Conservation (phyloP, 2,329 filamentous ascomycete genomes). For the Trichoderma sp. region DNA sequence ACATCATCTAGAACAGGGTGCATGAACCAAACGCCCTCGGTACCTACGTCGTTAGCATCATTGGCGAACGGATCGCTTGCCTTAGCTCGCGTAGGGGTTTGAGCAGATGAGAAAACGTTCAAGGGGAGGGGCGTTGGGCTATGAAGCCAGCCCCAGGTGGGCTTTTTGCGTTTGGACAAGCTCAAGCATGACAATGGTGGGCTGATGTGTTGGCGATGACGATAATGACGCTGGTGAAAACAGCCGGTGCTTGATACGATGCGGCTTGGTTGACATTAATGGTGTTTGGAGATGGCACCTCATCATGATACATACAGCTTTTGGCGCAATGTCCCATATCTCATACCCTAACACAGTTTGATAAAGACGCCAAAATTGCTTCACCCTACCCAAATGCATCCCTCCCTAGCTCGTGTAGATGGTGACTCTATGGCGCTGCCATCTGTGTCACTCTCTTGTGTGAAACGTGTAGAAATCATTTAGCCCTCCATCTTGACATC, state of each 20-base stretch:
- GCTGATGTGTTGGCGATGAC: not conserved
- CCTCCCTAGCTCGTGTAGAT: not conserved
- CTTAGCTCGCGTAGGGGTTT: conserved; percentile 10
- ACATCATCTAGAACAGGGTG: not conserved
- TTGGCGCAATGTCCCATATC: not conserved
- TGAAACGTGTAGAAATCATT: not conserved
- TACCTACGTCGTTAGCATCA: not conserved
- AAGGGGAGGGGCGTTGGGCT: not conserved
- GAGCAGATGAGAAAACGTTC: not conserved
- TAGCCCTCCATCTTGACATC: conserved; percentile 55
- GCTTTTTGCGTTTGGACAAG: not conserved
- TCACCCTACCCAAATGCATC: not conserved
- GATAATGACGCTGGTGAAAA: not conserved
- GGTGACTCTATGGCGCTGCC: not conserved
- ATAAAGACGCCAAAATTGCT: not conserved
- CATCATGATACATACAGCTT: not conserved
- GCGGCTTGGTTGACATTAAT: not conserved
- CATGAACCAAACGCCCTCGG: conserved; percentile 10
- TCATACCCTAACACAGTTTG: not conserved
- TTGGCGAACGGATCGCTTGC: not conserved
- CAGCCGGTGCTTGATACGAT: not conserved
- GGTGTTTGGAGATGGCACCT: not conserved
- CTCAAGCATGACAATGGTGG: not conserved
- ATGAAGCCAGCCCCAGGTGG: not conserved
- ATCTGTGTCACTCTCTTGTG: not conserved